phyloP scores from a whole-genome alignment of 179 eudicot genomes.

The Silene coronaria region DNA sequence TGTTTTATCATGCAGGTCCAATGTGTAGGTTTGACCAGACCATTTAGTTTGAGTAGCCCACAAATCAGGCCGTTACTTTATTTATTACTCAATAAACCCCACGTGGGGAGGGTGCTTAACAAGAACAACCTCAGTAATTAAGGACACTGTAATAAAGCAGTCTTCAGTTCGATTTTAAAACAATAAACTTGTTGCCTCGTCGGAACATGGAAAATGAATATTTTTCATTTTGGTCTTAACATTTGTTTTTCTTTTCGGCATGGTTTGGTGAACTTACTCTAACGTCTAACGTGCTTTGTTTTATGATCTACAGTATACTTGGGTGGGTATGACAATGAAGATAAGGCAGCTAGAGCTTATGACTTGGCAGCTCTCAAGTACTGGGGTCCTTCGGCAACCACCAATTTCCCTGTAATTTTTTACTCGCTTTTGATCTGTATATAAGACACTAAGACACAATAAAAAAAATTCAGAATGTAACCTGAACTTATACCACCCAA shows the following conservation, averaged over 20 bases:
- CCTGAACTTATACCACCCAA: too few species aligned
- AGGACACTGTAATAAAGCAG: not conserved
- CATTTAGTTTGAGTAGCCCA: conserved; percentile 30
- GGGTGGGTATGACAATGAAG: conserved; percentile 97
- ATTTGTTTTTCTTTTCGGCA: too few species aligned
- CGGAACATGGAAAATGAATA: too few species aligned
- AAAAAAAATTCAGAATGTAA: not conserved
- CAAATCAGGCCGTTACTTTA: conserved; percentile 31
- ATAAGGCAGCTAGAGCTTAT: conserved; percentile 89
- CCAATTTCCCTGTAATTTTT: conserved; percentile 76
- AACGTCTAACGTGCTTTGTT: conserved; percentile 5
- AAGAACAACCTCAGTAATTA: not conserved
- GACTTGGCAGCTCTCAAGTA: conserved; percentile 94
- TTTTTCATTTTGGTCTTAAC: too few species aligned
- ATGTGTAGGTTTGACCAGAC: conserved; percentile 51
- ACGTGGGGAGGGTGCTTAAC: not conserved
- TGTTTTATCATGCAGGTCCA: conserved; percentile 25
- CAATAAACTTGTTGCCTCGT: too few species aligned
- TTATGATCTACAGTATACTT: conserved; percentile 55
- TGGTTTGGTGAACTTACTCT: conserved; percentile 9
- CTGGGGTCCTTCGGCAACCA: conserved; percentile 88
- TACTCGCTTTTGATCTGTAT: not conserved
- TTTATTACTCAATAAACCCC: conserved; percentile 17
- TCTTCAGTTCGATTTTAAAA: too few species aligned
- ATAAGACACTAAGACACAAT: too few species aligned